Evolutionary conservation across 2,329 filamentous ascomycete genomes (phyloP).

Genomic region (Phialophora macrospora): DNA sequence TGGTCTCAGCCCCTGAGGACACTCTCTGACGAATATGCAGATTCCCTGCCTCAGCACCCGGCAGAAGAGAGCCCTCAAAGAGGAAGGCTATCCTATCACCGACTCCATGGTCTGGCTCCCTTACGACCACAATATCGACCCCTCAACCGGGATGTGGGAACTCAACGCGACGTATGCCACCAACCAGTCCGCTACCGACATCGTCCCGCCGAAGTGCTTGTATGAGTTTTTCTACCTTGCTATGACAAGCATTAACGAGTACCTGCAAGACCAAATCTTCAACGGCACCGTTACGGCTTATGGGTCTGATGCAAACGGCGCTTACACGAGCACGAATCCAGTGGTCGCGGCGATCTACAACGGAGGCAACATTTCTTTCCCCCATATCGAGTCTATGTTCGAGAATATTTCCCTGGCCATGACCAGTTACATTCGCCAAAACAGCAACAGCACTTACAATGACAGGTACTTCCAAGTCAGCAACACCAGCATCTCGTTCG

Average conservation of each 20-base stretch:
- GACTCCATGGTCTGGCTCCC: constrained; percentile 1
- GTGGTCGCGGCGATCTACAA: neutral
- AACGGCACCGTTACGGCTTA: constrained; percentile 3
- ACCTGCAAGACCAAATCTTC: constrained; percentile 1
- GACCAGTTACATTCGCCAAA: constrained; percentile 3
- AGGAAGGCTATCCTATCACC: constrained; percentile 3
- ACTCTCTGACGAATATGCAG: constrained; percentile 9
- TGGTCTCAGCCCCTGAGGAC: neutral
- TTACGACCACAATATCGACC: constrained; percentile 5
- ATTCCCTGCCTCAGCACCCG: neutral
- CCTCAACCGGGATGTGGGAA: constrained; percentile 2
- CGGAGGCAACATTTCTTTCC: constrained; percentile 1
- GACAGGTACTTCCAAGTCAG: neutral
- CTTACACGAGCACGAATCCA: constrained; percentile 1
- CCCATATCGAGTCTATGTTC: neutral
- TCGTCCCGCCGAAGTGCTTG: neutral
- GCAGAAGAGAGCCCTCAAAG: neutral
- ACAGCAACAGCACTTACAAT: neutral
- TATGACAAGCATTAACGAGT: constrained; percentile 1
- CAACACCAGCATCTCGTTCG: constrained; percentile 2
- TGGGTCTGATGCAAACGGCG: neutral
- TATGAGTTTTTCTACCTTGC: constrained; percentile 4
- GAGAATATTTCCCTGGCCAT: constrained; percentile 4
- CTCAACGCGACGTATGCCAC: constrained; percentile 1
- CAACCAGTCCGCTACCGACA: constrained; percentile 4